Evolutionary conservation across 352 stramenopile genomes (phyloP).

Genomic region (Phytophthora vignae): DNA sequence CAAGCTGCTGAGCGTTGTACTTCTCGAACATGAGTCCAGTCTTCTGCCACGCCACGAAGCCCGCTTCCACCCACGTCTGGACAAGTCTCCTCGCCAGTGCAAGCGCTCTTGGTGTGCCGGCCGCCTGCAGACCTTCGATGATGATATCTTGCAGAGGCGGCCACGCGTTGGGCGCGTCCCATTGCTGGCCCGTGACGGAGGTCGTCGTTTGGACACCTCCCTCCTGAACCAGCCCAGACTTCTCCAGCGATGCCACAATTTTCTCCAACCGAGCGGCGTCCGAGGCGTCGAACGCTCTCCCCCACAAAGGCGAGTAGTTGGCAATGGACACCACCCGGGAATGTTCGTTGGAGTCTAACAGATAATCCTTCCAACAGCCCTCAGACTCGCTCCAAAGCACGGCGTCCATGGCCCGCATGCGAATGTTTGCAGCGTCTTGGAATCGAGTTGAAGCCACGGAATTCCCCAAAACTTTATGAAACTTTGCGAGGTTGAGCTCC

Average conservation of each 20-base stretch:
- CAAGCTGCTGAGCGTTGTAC: conserved; percentile 78
- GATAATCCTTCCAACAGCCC: conserved; percentile 76
- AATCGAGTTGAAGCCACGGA: conserved; percentile 38
- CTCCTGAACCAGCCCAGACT: conserved; percentile 65
- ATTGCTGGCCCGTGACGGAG: conserved; percentile 81
- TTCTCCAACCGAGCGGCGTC: conserved; percentile 47
- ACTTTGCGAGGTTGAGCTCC: conserved; percentile 73
- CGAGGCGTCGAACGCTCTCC: conserved; percentile 59
- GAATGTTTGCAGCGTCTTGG: conserved; percentile 25
- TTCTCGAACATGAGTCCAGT: conserved; percentile 91
- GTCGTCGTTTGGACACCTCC: conserved; percentile 81
- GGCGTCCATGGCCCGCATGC: conserved; percentile 63
- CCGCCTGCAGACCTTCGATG: conserved; percentile 70
- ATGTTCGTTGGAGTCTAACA: conserved; percentile 57
- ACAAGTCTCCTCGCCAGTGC: conserved; percentile 56
- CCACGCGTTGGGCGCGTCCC: conserved; percentile 89
- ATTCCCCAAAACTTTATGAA: conserved; percentile 59
- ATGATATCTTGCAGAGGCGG: conserved; percentile 84
- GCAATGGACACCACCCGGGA: conserved; percentile 61
- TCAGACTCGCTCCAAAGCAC: conserved; percentile 71
- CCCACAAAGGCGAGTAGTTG: conserved; percentile 82
- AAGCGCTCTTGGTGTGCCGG: conserved; percentile 45
- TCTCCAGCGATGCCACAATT: conserved; percentile 55
- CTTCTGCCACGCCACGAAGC: conserved; percentile 68
- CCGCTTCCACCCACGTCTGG: conserved; percentile 70